Conservation (phyloP, 352 stramenopile genomes). For the Phytophthora tentaculata region DNA sequence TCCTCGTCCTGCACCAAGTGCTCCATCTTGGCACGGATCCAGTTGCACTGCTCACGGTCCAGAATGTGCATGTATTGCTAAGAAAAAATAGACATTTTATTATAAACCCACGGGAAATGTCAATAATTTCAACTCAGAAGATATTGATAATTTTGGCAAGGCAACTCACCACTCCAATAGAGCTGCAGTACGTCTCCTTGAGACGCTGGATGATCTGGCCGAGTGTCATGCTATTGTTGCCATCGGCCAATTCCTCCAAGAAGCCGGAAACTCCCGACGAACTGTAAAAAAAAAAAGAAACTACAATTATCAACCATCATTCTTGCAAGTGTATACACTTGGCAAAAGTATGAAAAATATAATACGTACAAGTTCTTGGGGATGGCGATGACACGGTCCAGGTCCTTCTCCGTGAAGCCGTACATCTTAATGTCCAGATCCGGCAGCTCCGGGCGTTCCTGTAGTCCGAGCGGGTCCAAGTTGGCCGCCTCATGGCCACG, state of each 20-base stretch:
- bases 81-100: constrained; percentile 11
- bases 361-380: constrained; percentile 85
- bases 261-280: constrained; percentile 91
- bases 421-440: constrained; percentile 94
- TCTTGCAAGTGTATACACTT: constrained; percentile 17
- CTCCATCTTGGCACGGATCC: constrained; percentile 93
- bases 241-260: constrained; percentile 80
- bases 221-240: constrained; percentile 91
- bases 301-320: not conserved
- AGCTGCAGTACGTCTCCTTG: constrained; percentile 97
- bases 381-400: constrained; percentile 90
- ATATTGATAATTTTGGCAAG: too few relatives aligned
- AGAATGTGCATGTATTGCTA: constrained; percentile 99
- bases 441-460: constrained; percentile 59
- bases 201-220: constrained; percentile 94
- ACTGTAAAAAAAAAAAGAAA: constrained; percentile 37
- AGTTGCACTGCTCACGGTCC: constrained; percentile 97
- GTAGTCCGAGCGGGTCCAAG: constrained; percentile 96
- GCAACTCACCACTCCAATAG: constrained; percentile 90
- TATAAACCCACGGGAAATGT: too few relatives aligned
- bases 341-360: not conserved
- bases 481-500: constrained; percentile 96
- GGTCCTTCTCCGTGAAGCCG: constrained; percentile 90
- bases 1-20: constrained; percentile 74
- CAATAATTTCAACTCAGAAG: too few relatives aligned